Conservation (phyloP, 108 stramenopile genomes). For the Pseudonitzschia multiseries region DNA sequence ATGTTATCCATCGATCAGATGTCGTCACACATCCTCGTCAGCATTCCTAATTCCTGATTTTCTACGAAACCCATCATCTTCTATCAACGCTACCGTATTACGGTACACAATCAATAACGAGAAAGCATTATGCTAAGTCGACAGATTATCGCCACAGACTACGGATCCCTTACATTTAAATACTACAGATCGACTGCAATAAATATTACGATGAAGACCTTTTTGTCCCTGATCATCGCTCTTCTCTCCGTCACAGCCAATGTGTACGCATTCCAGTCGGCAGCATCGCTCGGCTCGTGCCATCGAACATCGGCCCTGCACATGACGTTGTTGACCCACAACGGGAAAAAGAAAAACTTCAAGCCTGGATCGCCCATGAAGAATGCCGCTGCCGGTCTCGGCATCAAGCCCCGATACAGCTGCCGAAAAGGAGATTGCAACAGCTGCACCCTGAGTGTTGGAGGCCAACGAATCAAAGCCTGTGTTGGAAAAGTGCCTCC, state of each 20-base stretch:
- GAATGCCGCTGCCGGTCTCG: slow-evolving; percentile 63
- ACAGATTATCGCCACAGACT: not conserved
- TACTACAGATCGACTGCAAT: not conserved
- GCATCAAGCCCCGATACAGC: slow-evolving; percentile 80
- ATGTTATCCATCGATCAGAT: not conserved
- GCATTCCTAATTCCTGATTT: not conserved
- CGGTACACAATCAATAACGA: too few relatives aligned
- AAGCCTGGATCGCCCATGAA: slow-evolving; percentile 66
- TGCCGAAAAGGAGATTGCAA: slow-evolving; percentile 89
- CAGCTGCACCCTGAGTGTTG: slow-evolving; percentile 73
- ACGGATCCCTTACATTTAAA: not conserved
- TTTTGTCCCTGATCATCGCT: not conserved
- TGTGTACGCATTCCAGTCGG: slow-evolving; percentile 14
- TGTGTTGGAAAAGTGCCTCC: slow-evolving; percentile 86
- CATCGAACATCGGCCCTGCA: slow-evolving; percentile 30
- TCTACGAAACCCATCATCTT: not conserved
- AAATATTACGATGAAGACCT: slow-evolving; percentile 4
- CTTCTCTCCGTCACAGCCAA: not conserved
- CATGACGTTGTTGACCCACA: slow-evolving; percentile 73
- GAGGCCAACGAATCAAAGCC: slow-evolving; percentile 73
- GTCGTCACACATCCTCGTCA: slow-evolving; percentile 6
- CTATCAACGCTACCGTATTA: too few relatives aligned
- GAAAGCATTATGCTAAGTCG: too few relatives aligned
- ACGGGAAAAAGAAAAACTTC: slow-evolving; percentile 72
- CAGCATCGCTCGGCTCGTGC: not conserved